Conservation (phyloP, 495 filamentous ascomycete species). For the Aspergillus bertholletiae region DNA sequence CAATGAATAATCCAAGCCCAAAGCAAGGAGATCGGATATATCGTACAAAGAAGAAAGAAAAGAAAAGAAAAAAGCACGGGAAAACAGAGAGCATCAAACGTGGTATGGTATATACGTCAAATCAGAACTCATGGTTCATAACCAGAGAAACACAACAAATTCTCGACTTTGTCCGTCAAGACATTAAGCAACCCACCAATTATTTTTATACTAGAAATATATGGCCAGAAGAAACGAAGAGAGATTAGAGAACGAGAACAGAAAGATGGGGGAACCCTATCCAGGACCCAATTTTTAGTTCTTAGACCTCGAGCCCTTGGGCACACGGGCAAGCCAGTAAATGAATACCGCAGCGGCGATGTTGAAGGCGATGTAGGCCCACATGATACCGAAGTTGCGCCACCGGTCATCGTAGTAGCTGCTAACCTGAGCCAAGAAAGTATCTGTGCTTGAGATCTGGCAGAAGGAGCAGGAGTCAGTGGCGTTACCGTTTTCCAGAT, state of each 20-base stretch:
- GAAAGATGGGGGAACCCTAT: too few relatives aligned
- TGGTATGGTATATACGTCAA: background rate
- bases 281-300: conserved; percentile 9
- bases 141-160: background rate
- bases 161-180: too few relatives aligned
- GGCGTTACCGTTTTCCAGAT: conserved; percentile 47
- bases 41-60: background rate
- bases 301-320: conserved; percentile 53
- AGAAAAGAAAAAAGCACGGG: too few relatives aligned
- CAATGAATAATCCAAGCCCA: background rate
- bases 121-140: background rate
- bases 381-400: conserved; percentile 68
- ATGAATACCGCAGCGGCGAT: conserved; percentile 62
- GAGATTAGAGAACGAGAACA: background rate
- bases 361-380: conserved; percentile 70
- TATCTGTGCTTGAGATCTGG: conserved; percentile 55
- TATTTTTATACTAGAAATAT: background rate
- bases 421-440: conserved; percentile 50
- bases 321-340: conserved; percentile 78
- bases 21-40: background rate
- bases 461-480: conserved; percentile 62
- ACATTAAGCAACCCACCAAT: too few relatives aligned
- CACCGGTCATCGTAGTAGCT: conserved; percentile 59
- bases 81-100: background rate
- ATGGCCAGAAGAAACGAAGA: background rate